These are phyloP conservation scores for Helicocarpus griseus DNA, from an alignment of 2,329 filamentous ascomycete species.

Conservation along the genomic window DNA sequence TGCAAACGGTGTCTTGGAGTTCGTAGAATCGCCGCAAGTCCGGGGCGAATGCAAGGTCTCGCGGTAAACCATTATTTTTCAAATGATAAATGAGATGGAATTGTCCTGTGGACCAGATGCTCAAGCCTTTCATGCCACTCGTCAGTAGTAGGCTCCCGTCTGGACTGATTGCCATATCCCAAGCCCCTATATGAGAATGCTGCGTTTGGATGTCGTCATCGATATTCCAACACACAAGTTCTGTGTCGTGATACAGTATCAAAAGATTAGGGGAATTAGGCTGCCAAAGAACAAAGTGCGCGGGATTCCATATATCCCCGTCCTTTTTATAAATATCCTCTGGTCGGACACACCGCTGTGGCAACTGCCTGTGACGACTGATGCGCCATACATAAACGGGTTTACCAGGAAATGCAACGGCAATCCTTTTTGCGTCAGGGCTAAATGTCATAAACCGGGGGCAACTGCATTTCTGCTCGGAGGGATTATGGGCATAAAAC, in stretches of 20 bases:
- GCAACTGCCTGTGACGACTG: not conserved
- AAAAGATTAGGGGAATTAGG: constrained; percentile 3
- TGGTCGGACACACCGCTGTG: constrained; percentile 5
- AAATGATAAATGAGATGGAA: constrained; percentile 17
- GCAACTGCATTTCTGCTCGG: constrained; percentile 4
- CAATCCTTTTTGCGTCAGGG: constrained; percentile 10
- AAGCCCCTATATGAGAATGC: constrained; percentile 12
- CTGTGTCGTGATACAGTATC: constrained; percentile 9
- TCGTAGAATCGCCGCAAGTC: constrained; percentile 21
- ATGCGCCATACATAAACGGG: constrained; percentile 14
- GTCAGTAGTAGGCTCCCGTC: constrained; percentile 20
- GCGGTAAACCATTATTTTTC: constrained; percentile 13
- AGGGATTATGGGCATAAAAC: constrained; percentile 4
- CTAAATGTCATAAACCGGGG: constrained; percentile 13
- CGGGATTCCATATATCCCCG: not conserved
- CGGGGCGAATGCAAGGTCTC: constrained; percentile 18
- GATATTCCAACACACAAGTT: constrained; percentile 7
- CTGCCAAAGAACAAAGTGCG: constrained; percentile 7
- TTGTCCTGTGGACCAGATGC: constrained; percentile 18
- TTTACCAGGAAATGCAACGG: constrained; percentile 13
- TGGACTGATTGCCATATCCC: constrained; percentile 14
- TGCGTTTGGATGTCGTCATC: constrained; percentile 3
- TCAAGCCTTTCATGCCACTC: constrained; percentile 17
- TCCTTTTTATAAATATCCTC: constrained; percentile 1
- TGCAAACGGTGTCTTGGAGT: constrained; percentile 16